Evolutionary conservation across 192 early-diverging fungal genomes (phyloP).

Genomic region (Kickxella alabastrina): DNA sequence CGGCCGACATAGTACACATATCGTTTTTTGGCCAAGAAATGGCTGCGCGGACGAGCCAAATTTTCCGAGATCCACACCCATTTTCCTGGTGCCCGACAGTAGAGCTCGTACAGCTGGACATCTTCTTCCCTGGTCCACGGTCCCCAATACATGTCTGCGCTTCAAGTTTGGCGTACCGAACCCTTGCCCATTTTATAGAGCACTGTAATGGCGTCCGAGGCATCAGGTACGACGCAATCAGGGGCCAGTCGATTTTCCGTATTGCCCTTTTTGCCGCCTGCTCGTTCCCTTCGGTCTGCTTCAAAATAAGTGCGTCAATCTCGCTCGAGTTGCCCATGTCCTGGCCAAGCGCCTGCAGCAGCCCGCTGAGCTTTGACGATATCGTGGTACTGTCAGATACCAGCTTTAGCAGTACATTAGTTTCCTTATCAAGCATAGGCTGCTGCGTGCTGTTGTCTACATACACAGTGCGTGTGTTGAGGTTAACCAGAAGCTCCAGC

Average conservation of each 20-base stretch:
- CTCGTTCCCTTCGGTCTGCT: background rate
- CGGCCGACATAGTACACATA: constrained; percentile 5
- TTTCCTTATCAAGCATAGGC: background rate
- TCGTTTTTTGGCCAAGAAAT: background rate
- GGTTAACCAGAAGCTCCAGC: constrained; percentile 24
- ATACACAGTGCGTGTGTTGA: background rate
- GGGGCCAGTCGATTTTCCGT: constrained; percentile 15
- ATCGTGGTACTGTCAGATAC: background rate
- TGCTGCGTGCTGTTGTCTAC: background rate
- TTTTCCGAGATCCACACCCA: constrained; percentile 12
- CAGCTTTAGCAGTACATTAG: background rate
- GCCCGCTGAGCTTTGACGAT: background rate
- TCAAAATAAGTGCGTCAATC: background rate
- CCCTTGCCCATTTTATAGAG: constrained; percentile 8
- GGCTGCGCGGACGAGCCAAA: constrained; percentile 7
- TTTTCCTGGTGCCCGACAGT: background rate
- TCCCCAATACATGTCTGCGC: constrained; percentile 1
- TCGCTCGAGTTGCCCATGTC: background rate
- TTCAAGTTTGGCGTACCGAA: too few species aligned
- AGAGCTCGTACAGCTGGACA: constrained; percentile 12
- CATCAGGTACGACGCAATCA: constrained; percentile 24
- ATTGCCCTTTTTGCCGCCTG: too few species aligned
- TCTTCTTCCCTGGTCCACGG: constrained; percentile 42
- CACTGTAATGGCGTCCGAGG: constrained; percentile 21
- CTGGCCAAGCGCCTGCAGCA: background rate